Conservation (phyloP, 805 yeast genomes). For the Candida pseudofarinosa region DNA sequence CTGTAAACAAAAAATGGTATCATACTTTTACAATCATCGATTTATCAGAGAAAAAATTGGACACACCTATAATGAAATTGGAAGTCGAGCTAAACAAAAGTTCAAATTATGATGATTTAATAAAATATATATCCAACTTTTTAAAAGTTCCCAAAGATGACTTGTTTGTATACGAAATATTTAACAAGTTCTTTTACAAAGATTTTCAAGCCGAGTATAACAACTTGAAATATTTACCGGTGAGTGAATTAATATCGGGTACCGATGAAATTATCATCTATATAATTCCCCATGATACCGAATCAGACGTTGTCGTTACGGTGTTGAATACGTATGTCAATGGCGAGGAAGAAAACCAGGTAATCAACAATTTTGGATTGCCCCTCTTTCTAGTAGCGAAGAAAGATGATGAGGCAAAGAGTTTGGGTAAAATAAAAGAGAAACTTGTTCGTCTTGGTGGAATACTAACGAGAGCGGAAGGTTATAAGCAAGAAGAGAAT, state of each 20-base stretch:
- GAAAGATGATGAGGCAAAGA: constrained; percentile 43
- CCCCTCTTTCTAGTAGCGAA: constrained; percentile 70
- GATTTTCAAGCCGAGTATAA: constrained; percentile 59
- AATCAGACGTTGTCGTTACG: constrained; percentile 47
- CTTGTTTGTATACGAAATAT: constrained; percentile 43
- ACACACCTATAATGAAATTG: constrained; percentile 30
- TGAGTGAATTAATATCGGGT: constrained; percentile 60
- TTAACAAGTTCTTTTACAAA: constrained; percentile 62
- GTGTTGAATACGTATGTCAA: constrained; percentile 46
- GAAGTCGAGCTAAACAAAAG: constrained; percentile 72
- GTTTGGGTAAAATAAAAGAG: constrained; percentile 54
- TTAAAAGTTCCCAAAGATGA: constrained; percentile 22
- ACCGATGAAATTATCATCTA: constrained; percentile 68
- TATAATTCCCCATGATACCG: constrained; percentile 44
- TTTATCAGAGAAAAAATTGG: constrained; percentile 19
- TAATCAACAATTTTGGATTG: constrained; percentile 57
- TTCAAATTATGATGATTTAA: constrained; percentile 60
- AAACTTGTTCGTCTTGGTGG: constrained; percentile 46
- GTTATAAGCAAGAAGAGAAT: constrained; percentile 13
- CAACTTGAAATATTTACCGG: constrained; percentile 55
- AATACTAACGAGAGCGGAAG: constrained; percentile 17
- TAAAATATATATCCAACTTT: constrained; percentile 54
- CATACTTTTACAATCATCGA: constrained; percentile 62
- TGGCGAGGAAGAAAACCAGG: constrained; percentile 29
- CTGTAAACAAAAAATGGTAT: constrained; percentile 69